These are phyloP conservation scores for Globisporangium viniferum DNA, from an alignment of 352 stramenopile species.

Conservation along the genomic window DNA sequence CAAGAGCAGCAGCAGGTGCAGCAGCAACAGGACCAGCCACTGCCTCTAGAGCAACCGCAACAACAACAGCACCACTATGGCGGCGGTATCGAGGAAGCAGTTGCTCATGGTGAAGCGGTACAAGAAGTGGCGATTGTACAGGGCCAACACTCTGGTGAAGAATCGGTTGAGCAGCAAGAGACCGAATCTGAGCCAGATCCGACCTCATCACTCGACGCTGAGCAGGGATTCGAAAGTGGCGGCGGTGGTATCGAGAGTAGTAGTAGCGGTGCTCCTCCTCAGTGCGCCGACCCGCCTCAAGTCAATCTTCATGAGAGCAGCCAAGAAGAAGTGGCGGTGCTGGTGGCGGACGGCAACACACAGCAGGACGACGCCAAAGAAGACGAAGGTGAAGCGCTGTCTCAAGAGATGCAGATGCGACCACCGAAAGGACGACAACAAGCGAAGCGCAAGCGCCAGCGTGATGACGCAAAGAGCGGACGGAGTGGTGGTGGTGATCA, in stretches of 20 bases:
- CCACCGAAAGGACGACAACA: neutral
- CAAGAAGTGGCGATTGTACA: neutral
- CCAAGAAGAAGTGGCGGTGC: neutral
- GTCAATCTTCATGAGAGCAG: neutral
- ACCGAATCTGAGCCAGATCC: neutral
- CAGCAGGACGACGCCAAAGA: neutral
- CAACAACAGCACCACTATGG: conserved; percentile 6
- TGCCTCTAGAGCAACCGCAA: neutral
- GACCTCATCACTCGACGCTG: neutral
- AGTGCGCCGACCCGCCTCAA: neutral
- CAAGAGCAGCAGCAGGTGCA: conserved; percentile 3
- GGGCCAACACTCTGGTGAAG: neutral
- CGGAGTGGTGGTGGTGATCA: neutral
- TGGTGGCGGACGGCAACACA: neutral
- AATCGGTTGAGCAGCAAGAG: neutral
- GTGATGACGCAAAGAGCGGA: conserved; percentile 4
- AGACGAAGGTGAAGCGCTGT: neutral
- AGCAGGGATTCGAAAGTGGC: neutral
- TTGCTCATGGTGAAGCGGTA: neutral
- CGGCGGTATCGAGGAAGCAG: neutral
- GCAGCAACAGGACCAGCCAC: conserved; percentile 1
- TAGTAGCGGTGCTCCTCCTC: neutral
- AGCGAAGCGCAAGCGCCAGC: conserved; percentile 24
- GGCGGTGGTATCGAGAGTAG: neutral
- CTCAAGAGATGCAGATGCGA: neutral